Base-by-base conservation (phyloP, 768 basidiomycete genomes). In the Termitomyces heimii region DNA sequence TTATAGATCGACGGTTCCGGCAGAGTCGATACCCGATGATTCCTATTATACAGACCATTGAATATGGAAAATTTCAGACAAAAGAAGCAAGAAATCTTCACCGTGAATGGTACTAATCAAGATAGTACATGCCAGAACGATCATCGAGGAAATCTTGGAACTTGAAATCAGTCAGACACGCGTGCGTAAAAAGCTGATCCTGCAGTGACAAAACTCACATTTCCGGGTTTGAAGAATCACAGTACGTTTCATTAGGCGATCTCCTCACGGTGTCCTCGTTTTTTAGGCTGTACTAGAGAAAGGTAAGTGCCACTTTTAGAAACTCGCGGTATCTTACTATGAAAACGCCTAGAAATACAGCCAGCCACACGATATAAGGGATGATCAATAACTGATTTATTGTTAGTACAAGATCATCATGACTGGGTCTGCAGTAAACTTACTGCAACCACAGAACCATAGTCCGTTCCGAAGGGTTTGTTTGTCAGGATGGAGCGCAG, bases 241-340 rank as follows among this genome's bases (percentile, higher is more conserved):
- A 71, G 37, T 71, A 73, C 0, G 69, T 70, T 24, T 66, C 70
- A 54, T 65, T 70, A 2, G 63, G 63, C 12, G 68, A 66, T 60
- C 55, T 65, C 18, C 55, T 48, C 16, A 69, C 64, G 1, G 64
- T 62, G 7, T 57, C 35, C 4, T 64, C 62, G 45, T 71, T 66
- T 12, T 57, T 45, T 0, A 64, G 9, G 8, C 64, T 65, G 39
- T 66, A 71, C 71, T 71, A 29, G 24, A 26, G n/a, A 44, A 22
- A 20, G 10, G 24, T 54, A 5, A 54, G 22, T 24, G 39, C 12
- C 18, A 18, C 5, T 24, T 12, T 8, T 22, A 12, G 24, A 45
- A 20, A 35, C 10, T 34, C 14, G 1, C 14, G 9, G n/a, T 26
- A 46, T 28, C 26, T 22, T 61, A 71, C 69, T 58, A 63, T 24